Evolutionary conservation across 108 stramenopile genomes (phyloP), one percentile per base, ranked within the genome.

Genomic region (Cylindrotheca closterium): DNA sequence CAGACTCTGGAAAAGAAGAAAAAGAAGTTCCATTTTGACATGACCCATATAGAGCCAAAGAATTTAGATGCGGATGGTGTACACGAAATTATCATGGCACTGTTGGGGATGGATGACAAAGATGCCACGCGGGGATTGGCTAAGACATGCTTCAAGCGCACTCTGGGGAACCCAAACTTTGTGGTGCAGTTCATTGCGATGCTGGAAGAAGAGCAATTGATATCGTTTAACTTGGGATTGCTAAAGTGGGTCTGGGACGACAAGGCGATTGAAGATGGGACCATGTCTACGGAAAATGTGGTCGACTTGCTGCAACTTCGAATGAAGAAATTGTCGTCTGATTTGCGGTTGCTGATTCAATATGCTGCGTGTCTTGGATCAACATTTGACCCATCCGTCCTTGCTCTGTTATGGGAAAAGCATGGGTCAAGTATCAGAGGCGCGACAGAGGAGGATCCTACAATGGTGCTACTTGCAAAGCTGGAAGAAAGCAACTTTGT

Each of bases 81-180:
- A 2, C 27, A 64, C 19, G 33, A n/a, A 8, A 64, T 64, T 27
- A 32, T 64, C 4, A 25, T 48, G 27, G 50, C 47, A 52, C 19
- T 53, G 18, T 34, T 64, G 31, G 2, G 17, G 8, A 51, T 18
- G 4, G 46, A 47, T 15, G 23, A 21, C 47, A 30, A 64, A 24
- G 8, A 54, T 4, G 19, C 47, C 8, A 53, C 51, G 17, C 28
- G 26, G 7, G 25, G 30, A 2, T 32, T 64, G 8, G 63, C 63
- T 3, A 8, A 49, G 17, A 2, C 48, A 4, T 62, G 60, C 37
- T 22, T 30, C 19, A 12, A 19, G 0, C 74, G 74, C 59, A 79
- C 79, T 7, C 32, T 49, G 17, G 72, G 79, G 21, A 79, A 79
- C 60, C 59, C 74, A 8, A 75, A 67, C 34, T 73, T 64, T 30